Percentiles rank a stretch among this genome's conserved stretches.
Conservation (phyloP, 2,329 filamentous ascomycete genomes). For the Aspergillus fructus region DNA sequence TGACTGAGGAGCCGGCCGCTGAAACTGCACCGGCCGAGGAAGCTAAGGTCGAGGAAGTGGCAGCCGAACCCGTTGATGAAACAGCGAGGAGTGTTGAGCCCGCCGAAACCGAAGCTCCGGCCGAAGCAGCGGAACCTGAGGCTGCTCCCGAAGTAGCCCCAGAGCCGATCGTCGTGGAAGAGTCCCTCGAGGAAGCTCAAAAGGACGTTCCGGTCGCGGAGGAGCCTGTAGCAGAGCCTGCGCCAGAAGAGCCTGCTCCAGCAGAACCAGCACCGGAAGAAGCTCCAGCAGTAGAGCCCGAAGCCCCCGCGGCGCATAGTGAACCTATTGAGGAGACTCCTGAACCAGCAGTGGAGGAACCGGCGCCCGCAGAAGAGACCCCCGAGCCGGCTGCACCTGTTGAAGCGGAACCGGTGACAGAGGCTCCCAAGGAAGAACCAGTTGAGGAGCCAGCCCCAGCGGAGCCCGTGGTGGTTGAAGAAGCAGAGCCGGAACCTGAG, state of each 20-base stretch:
- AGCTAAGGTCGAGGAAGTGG: background rate
- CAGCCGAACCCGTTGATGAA: background rate
- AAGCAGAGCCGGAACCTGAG: background rate
- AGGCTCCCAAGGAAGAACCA: background rate
- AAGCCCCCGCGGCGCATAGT: constrained; percentile 12
- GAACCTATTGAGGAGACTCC: constrained; percentile 4
- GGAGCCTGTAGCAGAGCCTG: background rate
- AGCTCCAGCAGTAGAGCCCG: background rate
- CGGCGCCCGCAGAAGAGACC: background rate
- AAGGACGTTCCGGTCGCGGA: background rate
- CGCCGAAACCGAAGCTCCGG: background rate
- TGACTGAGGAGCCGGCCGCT: background rate
- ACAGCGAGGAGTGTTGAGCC: background rate
- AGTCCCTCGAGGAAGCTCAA: background rate
- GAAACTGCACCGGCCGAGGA: background rate
- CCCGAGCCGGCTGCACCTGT: constrained; percentile 9
- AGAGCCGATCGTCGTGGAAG: background rate
- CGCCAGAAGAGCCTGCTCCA: background rate
- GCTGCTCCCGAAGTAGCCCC: background rate
- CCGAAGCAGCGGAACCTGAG: background rate
- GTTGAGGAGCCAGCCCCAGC: background rate
- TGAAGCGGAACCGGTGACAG: background rate
- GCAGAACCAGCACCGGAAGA: constrained; percentile 18
- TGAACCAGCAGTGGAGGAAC: constrained; percentile 9
- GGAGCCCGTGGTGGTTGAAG: background rate